Evolutionary conservation across 805 yeast species (phyloP).

Genomic region (Debaryomyces hansenii): DNA sequence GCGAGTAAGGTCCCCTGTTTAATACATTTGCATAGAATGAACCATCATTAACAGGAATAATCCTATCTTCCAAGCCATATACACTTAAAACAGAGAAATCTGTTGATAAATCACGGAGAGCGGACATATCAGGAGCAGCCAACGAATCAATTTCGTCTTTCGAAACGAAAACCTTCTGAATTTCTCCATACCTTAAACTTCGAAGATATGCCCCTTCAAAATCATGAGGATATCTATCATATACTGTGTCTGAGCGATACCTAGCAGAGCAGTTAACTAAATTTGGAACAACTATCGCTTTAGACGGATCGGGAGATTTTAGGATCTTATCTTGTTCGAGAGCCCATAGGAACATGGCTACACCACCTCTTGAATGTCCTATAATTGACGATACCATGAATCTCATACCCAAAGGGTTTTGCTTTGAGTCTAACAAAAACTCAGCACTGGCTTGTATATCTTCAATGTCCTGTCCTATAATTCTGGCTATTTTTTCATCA

Average conservation of each 20-base stretch:
- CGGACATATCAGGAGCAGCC: slow-evolving; percentile 46
- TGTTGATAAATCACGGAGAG: slow-evolving; percentile 40
- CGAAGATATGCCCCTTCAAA: slow-evolving; percentile 16
- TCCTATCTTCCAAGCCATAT: slow-evolving; percentile 67
- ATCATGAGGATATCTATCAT: slow-evolving; percentile 36
- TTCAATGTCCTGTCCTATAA: slow-evolving; percentile 60
- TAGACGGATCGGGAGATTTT: slow-evolving; percentile 22
- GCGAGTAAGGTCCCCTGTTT: slow-evolving; percentile 47
- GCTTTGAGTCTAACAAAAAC: slow-evolving; percentile 23
- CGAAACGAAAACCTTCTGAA: slow-evolving; percentile 43
- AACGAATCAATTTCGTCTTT: slow-evolving; percentile 52
- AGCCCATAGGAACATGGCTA: slow-evolving; percentile 76
- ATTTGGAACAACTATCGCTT: slow-evolving; percentile 54
- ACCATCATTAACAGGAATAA: slow-evolving; percentile 66
- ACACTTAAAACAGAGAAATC: slow-evolving; percentile 60
- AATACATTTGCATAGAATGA: slow-evolving; percentile 58
- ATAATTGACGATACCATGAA: slow-evolving; percentile 58
- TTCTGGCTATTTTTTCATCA: slow-evolving; percentile 48
- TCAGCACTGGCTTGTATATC: slow-evolving; percentile 54
- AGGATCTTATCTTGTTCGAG: slow-evolving; percentile 39
- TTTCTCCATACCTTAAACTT: slow-evolving; percentile 51
- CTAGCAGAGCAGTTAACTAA: slow-evolving; percentile 76
- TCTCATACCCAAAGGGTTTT: slow-evolving; percentile 39
- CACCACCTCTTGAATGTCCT: slow-evolving; percentile 79
- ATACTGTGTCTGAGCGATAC: slow-evolving; percentile 51